Conservation (phyloP, 148 eudicot genomes). For the Persicaria maculosa region DNA sequence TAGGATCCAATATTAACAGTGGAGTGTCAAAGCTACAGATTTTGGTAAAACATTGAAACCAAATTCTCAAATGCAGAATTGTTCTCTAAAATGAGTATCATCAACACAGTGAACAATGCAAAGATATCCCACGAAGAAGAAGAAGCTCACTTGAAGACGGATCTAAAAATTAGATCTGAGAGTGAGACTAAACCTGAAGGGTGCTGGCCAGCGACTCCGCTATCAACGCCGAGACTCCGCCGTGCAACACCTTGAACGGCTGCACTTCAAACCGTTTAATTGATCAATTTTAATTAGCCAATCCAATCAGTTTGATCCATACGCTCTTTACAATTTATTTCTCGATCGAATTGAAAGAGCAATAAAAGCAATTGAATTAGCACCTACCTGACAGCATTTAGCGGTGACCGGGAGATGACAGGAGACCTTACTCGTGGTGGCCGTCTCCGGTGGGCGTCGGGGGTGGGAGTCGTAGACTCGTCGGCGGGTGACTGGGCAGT, state of each 20-base stretch:
- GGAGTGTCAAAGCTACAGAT: too few species aligned
- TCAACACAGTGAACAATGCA: too few species aligned
- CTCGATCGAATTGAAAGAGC: not conserved
- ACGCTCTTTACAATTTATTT: not conserved
- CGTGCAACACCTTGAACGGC: slow-evolving; percentile 79
- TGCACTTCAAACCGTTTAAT: slow-evolving; percentile 14
- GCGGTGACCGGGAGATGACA: slow-evolving; percentile 48
- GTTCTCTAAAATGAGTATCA: too few species aligned
- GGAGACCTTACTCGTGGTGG: slow-evolving; percentile 32
- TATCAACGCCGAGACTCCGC: slow-evolving; percentile 75
- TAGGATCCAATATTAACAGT: too few species aligned
- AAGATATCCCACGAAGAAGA: too few species aligned
- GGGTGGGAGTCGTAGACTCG: too few species aligned
- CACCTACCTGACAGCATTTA: slow-evolving; percentile 55
- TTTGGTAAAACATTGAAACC: too few species aligned
- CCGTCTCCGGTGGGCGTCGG: too few species aligned
- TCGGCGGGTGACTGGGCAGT: too few species aligned
- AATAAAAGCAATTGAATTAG: not conserved
- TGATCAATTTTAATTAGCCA: not conserved
- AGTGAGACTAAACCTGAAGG: slow-evolving; percentile 37
- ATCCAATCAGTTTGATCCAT: not conserved
- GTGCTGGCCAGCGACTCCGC: slow-evolving; percentile 69
- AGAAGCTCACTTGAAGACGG: too few species aligned
- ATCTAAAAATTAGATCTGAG: not conserved
- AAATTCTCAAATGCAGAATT: too few species aligned